phyloP scores from a whole-genome alignment of 345 rosid genomes.

The Hevea brasiliensis region DNA sequence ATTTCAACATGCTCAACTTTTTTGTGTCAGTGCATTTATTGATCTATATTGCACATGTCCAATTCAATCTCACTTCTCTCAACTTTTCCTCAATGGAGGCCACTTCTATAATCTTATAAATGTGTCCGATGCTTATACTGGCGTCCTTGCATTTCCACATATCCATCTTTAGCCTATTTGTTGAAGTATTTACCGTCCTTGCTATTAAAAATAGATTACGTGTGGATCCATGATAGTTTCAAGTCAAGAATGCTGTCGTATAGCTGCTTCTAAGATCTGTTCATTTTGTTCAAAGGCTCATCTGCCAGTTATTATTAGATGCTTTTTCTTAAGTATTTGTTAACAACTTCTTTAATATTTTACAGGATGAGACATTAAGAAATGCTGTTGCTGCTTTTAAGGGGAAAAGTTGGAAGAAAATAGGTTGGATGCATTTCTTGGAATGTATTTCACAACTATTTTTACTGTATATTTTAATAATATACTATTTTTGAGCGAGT shows the following conservation, averaged over 20 bases:
- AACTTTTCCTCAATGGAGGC: neutral
- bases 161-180: neutral
- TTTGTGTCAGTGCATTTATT: too few relatives aligned
- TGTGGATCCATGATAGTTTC: neutral
- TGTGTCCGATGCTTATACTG: neutral
- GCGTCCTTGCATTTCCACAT: neutral
- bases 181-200: neutral
- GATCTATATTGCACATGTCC: too few relatives aligned
- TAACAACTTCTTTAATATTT: slow-evolving; percentile 1
- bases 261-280: neutral
- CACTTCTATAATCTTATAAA: neutral
- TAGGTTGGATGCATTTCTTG: slow-evolving; percentile 41
- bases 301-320: neutral
- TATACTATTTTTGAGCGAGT: too few relatives aligned
- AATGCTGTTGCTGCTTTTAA: slow-evolving; percentile 66
- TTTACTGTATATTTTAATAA: too few relatives aligned
- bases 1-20: neutral
- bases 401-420: slow-evolving; percentile 91
- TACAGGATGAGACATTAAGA: slow-evolving; percentile 87
- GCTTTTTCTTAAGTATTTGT: neutral
- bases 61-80: too few relatives aligned
- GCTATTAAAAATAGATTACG: neutral
- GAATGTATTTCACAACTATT: neutral
- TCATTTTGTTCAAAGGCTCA: neutral
- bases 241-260: neutral